phyloP scores from a whole-genome alignment of 2,329 filamentous ascomycete genomes.

The Aspergillus clavatus region DNA sequence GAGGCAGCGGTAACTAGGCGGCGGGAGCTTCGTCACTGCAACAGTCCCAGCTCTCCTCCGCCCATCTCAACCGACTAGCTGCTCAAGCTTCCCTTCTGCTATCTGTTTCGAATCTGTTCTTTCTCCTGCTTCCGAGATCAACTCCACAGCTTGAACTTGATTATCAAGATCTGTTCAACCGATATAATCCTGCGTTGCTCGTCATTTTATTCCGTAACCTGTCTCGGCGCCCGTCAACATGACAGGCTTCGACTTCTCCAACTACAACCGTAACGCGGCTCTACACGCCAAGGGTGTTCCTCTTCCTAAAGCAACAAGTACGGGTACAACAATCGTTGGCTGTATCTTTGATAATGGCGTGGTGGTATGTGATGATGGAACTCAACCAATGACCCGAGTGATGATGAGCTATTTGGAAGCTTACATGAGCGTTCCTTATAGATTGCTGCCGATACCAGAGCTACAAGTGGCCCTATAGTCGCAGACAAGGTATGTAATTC shows the following conservation, averaged over 20 bases:
- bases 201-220: slow-evolving; percentile 9
- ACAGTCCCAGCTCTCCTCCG: slow-evolving; percentile 21
- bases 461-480: slow-evolving; percentile 94
- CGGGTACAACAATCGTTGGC: slow-evolving; percentile 96
- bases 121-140: slow-evolving; percentile 7
- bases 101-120: not conserved
- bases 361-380: slow-evolving; percentile 58
- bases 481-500: slow-evolving; percentile 74
- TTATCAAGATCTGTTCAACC: slow-evolving; percentile 5
- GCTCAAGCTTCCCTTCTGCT: not conserved
- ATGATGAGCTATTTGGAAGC: slow-evolving; percentile 10
- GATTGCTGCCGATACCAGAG: slow-evolving; percentile 97
- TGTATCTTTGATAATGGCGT: slow-evolving; percentile 96
- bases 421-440: slow-evolving; percentile 39
- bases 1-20: slow-evolving; percentile 30
- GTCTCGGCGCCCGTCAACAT: slow-evolving; percentile 52
- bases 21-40: slow-evolving; percentile 41
- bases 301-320: slow-evolving; percentile 95
- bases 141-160: slow-evolving; percentile 6
- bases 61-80: slow-evolving; percentile 9
- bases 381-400: not conserved
- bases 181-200: slow-evolving; percentile 25
- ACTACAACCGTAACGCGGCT: slow-evolving; percentile 98
- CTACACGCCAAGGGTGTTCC: slow-evolving; percentile 91
- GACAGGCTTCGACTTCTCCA: slow-evolving; percentile 98